Base-by-base conservation (phyloP, 1,284 basidiomycete species). In the Leccinum subspadiceum region DNA sequence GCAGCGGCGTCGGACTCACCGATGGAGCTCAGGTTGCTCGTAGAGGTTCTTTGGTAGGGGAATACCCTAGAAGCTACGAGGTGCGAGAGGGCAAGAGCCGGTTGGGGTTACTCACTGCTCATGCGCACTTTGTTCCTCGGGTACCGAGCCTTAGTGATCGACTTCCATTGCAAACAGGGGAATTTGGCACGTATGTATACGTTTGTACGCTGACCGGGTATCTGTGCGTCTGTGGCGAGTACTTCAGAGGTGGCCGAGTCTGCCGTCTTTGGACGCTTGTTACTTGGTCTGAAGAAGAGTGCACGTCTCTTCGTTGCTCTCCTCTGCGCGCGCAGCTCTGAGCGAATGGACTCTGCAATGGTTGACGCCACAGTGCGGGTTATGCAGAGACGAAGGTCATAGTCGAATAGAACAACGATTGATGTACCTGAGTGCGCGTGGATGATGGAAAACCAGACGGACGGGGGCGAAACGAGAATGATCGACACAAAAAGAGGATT, bases 61-160 rank as follows among this genome's bases (percentile, higher is more conserved):
- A 15, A 37, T 15, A 37, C 29, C 35, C 13, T 37, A 15, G 35
- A 37, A 15, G 13, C 35, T 7, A 1, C 4, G 35, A 37, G 35
- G 13, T 15, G 35, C 13, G 2, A 17, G 15, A 29, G 0, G 39
- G 37, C 37, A n/a, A 3, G 13, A 39, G 4, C 48, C 37, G 12
- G 20, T 5, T 0, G 37, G 6, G 24, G 17, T 20, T 44, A 87
- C 89, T 76, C 74, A 93, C 90, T 96, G 66, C 89, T 91, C 50
- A 95, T 98, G 69, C 92, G 83, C 61, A 98, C 94, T 83, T 98
- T 98, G 76, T 98, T 98, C 66, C 96, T 81, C 35, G 86, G 85
- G 76, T 96, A 98, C 31, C 83, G 82, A 39, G 79, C 84, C 92
- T 56, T 86, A 74, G 20, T 79, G 75, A 70, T 89, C 86, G 24